phyloP scores from a whole-genome alignment of 768 basidiomycete species.

The Serpula lacrymans region DNA sequence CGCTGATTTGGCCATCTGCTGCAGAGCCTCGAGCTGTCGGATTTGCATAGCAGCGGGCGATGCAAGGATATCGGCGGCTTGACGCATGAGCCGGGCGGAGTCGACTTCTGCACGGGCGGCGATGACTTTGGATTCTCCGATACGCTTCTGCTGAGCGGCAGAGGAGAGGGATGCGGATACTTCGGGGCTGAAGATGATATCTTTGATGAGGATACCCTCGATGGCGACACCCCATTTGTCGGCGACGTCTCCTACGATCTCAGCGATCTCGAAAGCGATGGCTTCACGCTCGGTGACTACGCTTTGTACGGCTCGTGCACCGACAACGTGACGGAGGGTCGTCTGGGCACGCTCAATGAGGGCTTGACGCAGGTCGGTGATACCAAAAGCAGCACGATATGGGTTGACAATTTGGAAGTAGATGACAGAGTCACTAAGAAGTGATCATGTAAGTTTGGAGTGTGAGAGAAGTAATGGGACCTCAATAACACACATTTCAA shows the following conservation, averaged over 20 bases:
- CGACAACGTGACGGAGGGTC: constrained; percentile 95
- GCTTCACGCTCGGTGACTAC: constrained; percentile 97
- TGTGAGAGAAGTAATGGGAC: constrained; percentile 1
- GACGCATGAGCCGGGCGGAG: constrained; percentile 91
- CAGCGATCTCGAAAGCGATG: constrained; percentile 94
- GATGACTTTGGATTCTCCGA: constrained; percentile 96
- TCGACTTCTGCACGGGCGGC: constrained; percentile 96
- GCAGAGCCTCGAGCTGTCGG: constrained; percentile 92
- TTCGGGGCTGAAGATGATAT: constrained; percentile 90
- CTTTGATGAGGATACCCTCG: constrained; percentile 94
- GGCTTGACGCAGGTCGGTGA: constrained; percentile 83
- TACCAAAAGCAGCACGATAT: constrained; percentile 93
- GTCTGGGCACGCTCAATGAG: constrained; percentile 87
- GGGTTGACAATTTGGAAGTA: constrained; percentile 90
- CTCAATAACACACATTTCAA: constrained; percentile 66
- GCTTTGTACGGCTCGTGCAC: constrained; percentile 90
- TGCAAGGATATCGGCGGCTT: constrained; percentile 92
- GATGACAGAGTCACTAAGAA: constrained; percentile 79
- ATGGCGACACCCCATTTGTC: constrained; percentile 98
- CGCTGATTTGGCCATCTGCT: constrained; percentile 91
- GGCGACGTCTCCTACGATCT: constrained; percentile 88
- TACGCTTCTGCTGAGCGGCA: constrained; percentile 95
- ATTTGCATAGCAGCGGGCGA: constrained; percentile 98
- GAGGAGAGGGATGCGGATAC: constrained; percentile 89
- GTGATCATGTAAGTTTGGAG: constrained; percentile 8